Base-by-base conservation (phyloP, 2,329 filamentous ascomycete genomes). In the Cladophialophora chaetospira region DNA sequence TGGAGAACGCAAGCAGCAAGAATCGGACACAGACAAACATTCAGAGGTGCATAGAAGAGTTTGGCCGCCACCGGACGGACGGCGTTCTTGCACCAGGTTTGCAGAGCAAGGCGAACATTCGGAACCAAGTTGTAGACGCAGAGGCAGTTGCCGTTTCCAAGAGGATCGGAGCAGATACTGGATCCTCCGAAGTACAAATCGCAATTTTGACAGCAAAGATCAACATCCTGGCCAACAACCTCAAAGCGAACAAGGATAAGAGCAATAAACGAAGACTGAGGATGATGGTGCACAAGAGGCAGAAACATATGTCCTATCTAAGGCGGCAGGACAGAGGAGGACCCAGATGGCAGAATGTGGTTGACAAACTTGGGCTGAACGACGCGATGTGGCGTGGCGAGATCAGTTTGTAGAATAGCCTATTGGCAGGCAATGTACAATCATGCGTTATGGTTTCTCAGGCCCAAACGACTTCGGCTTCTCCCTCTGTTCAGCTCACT, bases 161-260 rank as follows among this genome's bases (percentile, higher is more conserved):
- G 21, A 87, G 95, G 28, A 85, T 86, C n/a, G 94, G 94, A 0
- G 88, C 88, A 4, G 94, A 99, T 71, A 99, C 93, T 0, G 94
- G 94, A 31, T 96, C 90, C 67, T 90, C 90, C 5, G 94, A 99
- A 75, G 95, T 99, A n/a, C 94, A 99, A 78, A 91, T 95, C 64
- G 92, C 91, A 43, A 95, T 99, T 66, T 74, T 99, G 71, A 99
- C 94, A 2, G 84, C 91, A 55, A 97, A 97, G 81, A 99, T 99
- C 70, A 82, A 90, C 62, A 86, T 88, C 21, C 73, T 99, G 47
- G 87, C 88, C 13, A 81, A 88, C 65, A 86, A 87, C 63, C 74
- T 96, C 49, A 81, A 88, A 68, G 23, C 19, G 11, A 80, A 77
- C 38, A 91, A 88, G 71, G 94, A 99, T 71, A 96, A 95, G 79